Evolutionary conservation across 2,329 filamentous ascomycete species (phyloP).

Genomic region (Myriosclerotinia duriaeana): DNA sequence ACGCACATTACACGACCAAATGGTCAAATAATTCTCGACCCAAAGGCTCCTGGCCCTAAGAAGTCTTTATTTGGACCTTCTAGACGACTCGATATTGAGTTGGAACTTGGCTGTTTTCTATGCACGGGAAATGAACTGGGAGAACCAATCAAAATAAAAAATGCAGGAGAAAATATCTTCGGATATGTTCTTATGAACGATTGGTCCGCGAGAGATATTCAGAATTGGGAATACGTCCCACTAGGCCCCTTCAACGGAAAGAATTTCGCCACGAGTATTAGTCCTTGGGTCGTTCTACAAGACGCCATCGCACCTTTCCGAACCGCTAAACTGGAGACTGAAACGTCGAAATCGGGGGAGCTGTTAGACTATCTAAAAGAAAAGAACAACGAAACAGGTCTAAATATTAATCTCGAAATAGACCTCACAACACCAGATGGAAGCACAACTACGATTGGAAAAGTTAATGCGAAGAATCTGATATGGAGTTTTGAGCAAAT

Average conservation of each 20-base stretch:
- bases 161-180: constrained; percentile 70
- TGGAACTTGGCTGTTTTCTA: constrained; percentile 77
- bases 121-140: constrained; percentile 65
- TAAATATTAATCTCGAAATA: constrained; percentile 68
- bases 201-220: constrained; percentile 81
- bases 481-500: constrained; percentile 84
- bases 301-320: constrained; percentile 73
- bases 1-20: constrained; percentile 71
- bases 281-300: constrained; percentile 74
- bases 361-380: constrained; percentile 66
- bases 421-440: constrained; percentile 56
- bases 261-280: constrained; percentile 78
- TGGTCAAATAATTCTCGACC: constrained; percentile 70
- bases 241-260: constrained; percentile 81
- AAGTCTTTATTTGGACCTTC: constrained; percentile 62
- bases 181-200: constrained; percentile 83
- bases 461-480: constrained; percentile 63
- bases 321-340: constrained; percentile 47
- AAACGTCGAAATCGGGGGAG: constrained; percentile 48
- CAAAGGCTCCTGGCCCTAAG: constrained; percentile 59
- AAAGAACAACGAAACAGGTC: constrained; percentile 56
- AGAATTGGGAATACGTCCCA: constrained; percentile 81
- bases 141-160: constrained; percentile 58
- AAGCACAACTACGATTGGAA: constrained; percentile 57
- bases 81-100: constrained; percentile 72